Evolutionary conservation across 306 rosid genomes (phyloP).

Genomic region (Trifolium fragiferum): DNA sequence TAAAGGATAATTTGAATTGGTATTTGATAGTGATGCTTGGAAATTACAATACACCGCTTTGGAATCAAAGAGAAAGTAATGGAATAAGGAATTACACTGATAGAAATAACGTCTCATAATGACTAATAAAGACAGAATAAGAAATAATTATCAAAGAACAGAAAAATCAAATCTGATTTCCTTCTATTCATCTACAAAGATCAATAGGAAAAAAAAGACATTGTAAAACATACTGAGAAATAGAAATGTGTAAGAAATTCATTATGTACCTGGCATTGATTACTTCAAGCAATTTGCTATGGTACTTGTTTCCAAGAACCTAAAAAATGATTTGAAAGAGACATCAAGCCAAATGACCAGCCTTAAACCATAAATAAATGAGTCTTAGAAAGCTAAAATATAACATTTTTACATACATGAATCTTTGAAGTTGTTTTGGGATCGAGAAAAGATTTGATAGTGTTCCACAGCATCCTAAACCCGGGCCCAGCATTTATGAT

Average conservation of each 20-base stretch:
- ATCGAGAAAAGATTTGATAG: conserved; percentile 88
- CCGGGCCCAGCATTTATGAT: conserved; percentile 98
- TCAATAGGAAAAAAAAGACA: neutral
- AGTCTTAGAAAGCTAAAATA: conserved; percentile 15
- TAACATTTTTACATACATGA: conserved; percentile 63
- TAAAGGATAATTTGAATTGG: conserved; percentile 1
- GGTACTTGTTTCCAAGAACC: conserved; percentile 99
- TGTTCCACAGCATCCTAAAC: conserved; percentile 89
- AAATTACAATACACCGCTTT: conserved; percentile 10
- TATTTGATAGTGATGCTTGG: neutral
- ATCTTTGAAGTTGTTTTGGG: conserved; percentile 96
- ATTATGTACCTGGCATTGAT: conserved; percentile 75
- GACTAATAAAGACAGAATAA: no score
- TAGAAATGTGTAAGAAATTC: conserved; percentile 13
- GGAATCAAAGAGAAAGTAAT: neutral
- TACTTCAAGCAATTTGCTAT: conserved; percentile 86
- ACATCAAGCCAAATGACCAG: conserved; percentile 34
- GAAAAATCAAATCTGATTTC: no score
- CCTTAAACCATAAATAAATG: conserved; percentile 20
- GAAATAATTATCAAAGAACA: no score
- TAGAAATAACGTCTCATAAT: no score
- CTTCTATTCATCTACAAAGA: neutral
- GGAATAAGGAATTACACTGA: no score
- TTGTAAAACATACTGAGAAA: conserved; percentile 11
- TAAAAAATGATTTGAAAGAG: conserved; percentile 43